Conservation (phyloP, 1,284 basidiomycete species). For the Termitomyces sp. region DNA sequence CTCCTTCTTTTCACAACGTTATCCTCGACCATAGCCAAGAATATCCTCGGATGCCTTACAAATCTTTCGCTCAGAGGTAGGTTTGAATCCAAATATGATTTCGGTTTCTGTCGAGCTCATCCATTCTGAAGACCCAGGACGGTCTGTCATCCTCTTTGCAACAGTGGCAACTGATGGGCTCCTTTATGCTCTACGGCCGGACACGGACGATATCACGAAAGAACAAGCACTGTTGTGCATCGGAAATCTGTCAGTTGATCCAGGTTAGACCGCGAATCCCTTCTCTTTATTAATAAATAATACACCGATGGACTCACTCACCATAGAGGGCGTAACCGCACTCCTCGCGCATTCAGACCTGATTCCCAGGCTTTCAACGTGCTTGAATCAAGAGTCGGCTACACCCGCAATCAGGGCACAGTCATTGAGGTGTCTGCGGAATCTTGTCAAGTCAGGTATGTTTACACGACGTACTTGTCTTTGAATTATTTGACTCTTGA, state of each 20-base stretch:
- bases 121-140: slow-evolving; percentile 10
- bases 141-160: slow-evolving; percentile 10
- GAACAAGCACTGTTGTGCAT: slow-evolving; percentile 17
- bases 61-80: slow-evolving; percentile 17
- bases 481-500: not conserved
- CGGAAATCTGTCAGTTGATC: slow-evolving; percentile 15
- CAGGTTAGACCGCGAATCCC: slow-evolving; percentile 3
- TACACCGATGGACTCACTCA: not conserved
- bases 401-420: slow-evolving; percentile 14
- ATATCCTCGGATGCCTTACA: slow-evolving; percentile 16
- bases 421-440: slow-evolving; percentile 16
- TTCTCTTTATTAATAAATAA: not conserved
- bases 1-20: slow-evolving; percentile 2
- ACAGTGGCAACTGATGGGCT: slow-evolving; percentile 8
- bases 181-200: slow-evolving; percentile 1
- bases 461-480: not conserved
- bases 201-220: slow-evolving; percentile 10
- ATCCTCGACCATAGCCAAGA: slow-evolving; percentile 9
- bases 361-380: slow-evolving; percentile 11
- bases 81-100: not conserved
- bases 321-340: slow-evolving; percentile 5
- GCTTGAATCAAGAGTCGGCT: slow-evolving; percentile 4
- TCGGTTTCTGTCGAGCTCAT: not conserved
- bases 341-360: slow-evolving; percentile 10
- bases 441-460: slow-evolving; percentile 16